Evolutionary conservation across 2,329 filamentous ascomycete genomes (phyloP).

Genomic region (Purpureocillium lavendulum): DNA sequence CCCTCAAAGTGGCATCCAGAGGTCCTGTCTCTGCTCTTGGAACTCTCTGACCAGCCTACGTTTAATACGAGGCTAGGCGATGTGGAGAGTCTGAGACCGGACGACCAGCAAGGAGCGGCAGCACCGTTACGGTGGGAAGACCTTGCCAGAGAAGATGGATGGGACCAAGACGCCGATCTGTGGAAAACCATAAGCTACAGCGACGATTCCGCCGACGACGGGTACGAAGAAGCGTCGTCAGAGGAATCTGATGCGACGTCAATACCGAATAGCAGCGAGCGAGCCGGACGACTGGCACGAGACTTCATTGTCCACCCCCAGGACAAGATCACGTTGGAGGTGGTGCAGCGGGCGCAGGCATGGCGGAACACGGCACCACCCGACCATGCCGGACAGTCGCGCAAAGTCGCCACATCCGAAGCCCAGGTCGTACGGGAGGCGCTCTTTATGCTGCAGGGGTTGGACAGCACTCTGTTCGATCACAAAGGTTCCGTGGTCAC

Average conservation of each 20-base stretch:
- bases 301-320: slow-evolving; percentile 26
- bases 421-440: slow-evolving; percentile 67
- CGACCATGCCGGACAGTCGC: slow-evolving; percentile 21
- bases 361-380: slow-evolving; percentile 27
- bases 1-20: slow-evolving; percentile 66
- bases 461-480: slow-evolving; percentile 65
- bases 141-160: slow-evolving; percentile 67
- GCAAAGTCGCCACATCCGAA: slow-evolving; percentile 53
- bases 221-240: slow-evolving; percentile 23
- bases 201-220: slow-evolving; percentile 52
- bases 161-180: slow-evolving; percentile 55
- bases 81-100: slow-evolving; percentile 43
- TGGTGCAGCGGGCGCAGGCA: slow-evolving; percentile 22
- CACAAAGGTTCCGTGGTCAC: slow-evolving; percentile 27
- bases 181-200: slow-evolving; percentile 66
- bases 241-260: slow-evolving; percentile 26
- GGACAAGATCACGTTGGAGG: slow-evolving; percentile 20
- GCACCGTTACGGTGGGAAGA: slow-evolving; percentile 67
- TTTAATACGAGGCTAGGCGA: slow-evolving; percentile 58
- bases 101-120: slow-evolving; percentile 31
- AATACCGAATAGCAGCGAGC: slow-evolving; percentile 20
- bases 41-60: slow-evolving; percentile 73
- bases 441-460: slow-evolving; percentile 76
- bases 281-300: slow-evolving; percentile 15
- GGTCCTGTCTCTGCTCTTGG: slow-evolving; percentile 66